Evolutionary conservation across 1,139 yeast species (phyloP), one percentile per base, ranked within the genome.

Genomic region (Sugiyamaella castrensis): DNA sequence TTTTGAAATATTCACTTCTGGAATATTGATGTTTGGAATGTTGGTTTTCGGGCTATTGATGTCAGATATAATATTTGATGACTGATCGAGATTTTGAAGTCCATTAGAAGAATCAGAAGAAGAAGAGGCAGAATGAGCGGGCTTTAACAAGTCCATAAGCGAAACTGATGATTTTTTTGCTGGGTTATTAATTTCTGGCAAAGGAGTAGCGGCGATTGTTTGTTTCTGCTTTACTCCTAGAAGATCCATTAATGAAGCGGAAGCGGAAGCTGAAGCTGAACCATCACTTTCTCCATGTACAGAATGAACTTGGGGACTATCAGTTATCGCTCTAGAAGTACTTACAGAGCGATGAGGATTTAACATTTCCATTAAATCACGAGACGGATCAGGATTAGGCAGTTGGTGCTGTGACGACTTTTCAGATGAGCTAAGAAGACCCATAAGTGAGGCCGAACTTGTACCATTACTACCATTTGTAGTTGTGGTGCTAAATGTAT

Each of bases 231-330:
- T n/a, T 1, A 42, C 38, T 15, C 46, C 46, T 10, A 46, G 31
- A 3, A 46, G 32, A 27, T 33, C 31, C 49, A 46, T 46, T 29
- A 46, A 26, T 11, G 46, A 41, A 2, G 50, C 7, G 6, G 50
- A 41, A 7, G 50, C 46, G 3, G 36, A 8, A 4, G 26, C 37
- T 9, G 46, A 28, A 2, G 19, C 15, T n/a, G 11, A 7, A 4
- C 29, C 46, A 27, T 38, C 29, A 19, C 27, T n/a, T n/a, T 12
- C 15, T 4, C 8, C 3, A 11, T 24, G 13, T 8, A n/a, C 28
- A 19, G 24, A 19, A 4, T 19, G 24, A 19, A 19, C 5, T 37
- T 13, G 27, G 24, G 43, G 15, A 19, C 31, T 19, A 11, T 11
- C 37, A 34, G 37, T 19, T 19, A 5, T 5, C 7, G 36, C 16